These are phyloP conservation scores for Penicillium decumbens DNA, from an alignment of 2,329 filamentous ascomycete species.

Conservation along the genomic window DNA sequence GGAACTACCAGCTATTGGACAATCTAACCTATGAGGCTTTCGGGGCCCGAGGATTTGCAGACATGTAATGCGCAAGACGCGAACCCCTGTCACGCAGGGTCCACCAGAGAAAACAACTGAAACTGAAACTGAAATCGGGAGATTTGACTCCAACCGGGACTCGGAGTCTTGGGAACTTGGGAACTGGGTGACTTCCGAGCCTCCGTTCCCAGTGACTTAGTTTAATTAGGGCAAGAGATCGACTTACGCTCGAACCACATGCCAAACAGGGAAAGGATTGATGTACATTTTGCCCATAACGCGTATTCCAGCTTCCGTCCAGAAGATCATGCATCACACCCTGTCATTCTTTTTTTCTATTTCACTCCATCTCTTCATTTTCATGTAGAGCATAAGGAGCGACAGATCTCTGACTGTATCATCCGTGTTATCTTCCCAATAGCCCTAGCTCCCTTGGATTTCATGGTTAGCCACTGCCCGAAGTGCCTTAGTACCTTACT, in stretches of 20 bases:
- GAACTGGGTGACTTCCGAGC: neutral
- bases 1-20: slow-evolving; percentile 29
- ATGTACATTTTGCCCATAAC: slow-evolving; percentile 1
- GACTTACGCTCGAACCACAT: slow-evolving; percentile 6
- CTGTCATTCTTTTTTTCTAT: neutral
- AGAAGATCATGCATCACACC: neutral
- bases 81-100: neutral
- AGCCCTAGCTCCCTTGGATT: neutral
- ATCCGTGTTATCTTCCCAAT: neutral
- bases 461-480: neutral
- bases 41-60: neutral
- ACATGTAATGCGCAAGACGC: neutral
- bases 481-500: neutral
- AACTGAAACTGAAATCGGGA: neutral
- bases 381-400: neutral
- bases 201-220: neutral
- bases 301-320: neutral
- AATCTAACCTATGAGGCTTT: slow-evolving; percentile 4
- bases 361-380: neutral
- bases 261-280: slow-evolving; percentile 7
- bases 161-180: slow-evolving; percentile 1
- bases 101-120: neutral
- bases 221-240: neutral
- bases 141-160: slow-evolving; percentile 5
- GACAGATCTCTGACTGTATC: neutral